Base-by-base conservation (phyloP, 176 grass and related monocot species). In the Cenchrus americanus region DNA sequence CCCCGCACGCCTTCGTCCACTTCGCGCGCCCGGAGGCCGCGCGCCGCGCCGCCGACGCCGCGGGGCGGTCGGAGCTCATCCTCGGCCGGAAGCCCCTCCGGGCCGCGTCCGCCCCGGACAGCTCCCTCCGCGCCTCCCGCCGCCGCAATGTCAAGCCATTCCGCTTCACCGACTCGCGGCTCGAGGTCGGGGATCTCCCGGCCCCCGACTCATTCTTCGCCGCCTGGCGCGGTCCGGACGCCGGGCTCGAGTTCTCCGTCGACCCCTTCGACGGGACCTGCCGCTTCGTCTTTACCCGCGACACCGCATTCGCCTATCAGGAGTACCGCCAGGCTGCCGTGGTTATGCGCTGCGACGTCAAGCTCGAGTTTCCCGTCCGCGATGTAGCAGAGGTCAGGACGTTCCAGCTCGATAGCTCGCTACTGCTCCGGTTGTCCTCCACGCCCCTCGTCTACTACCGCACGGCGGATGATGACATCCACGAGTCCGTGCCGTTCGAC, bases 1-100 rank as follows among this genome's bases (percentile, higher is more conserved):
- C 85, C 0, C 91, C 96, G 1, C 95, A 97, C 82, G 94, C 90
- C 2, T 97, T 97, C 72, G 96, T 98, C 72, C 93, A 98, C 82
- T 98, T 95, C 51, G 89, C 87, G 48, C 69, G 62, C n/a, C 85
- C 82, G 12, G 91, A 90, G 18, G 88, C 27, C 19, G 91, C 89
- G n/a, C 94, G 80, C 71, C 85, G 83, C 40, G 91, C 92, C 34
- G 60, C 77, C 41, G 76, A 95, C 60, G 78, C 79, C 3, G 85
- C 91, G 0, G 91, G 96, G 2, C 81, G 55, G 50, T 89, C 66
- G 22, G 87, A 91, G 41, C 89, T 98, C 50, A 11, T 93, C 41
- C 64, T 91, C 46, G 15, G 50, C 19, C 46, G 75, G 65, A 73
- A 43, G 51, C 61, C 80, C 23, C 90, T 98, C 50, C 78, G 87